These are phyloP conservation scores for Colletotrichum tamarilloi DNA, from an alignment of 2,329 filamentous ascomycete genomes.

Conservation along the genomic window DNA sequence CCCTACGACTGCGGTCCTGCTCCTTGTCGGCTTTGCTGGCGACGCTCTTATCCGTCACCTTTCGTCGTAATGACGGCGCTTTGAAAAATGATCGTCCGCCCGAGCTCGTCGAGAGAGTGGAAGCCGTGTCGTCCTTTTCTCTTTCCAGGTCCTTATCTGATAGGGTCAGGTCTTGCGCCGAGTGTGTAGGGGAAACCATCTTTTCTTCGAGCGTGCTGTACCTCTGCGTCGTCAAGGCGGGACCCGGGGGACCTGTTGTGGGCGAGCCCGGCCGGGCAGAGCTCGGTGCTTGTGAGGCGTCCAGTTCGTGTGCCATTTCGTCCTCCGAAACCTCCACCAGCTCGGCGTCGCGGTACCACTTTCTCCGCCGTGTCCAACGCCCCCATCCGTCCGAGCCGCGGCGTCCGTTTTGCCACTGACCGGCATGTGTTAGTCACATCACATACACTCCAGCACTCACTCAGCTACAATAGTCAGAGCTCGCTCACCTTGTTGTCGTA, in stretches of 20 bases:
- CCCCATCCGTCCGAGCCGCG: slow-evolving; percentile 92
- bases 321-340: slow-evolving; percentile 76
- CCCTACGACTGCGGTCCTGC: slow-evolving; percentile 46
- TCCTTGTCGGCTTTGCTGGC: slow-evolving; percentile 45
- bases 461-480: slow-evolving; percentile 32
- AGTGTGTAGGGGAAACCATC: slow-evolving; percentile 46
- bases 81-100: slow-evolving; percentile 53
- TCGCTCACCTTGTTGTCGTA: slow-evolving; percentile 91
- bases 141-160: slow-evolving; percentile 30
- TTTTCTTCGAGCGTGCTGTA: slow-evolving; percentile 52
- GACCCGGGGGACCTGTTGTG: slow-evolving; percentile 25
- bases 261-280: slow-evolving; percentile 15
- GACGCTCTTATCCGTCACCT: slow-evolving; percentile 47
- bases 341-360: slow-evolving; percentile 97
- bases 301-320: slow-evolving; percentile 38
- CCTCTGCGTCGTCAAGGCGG: slow-evolving; percentile 39
- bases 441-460: too few species aligned
- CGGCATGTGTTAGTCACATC: neutral
- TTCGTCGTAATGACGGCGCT: slow-evolving; percentile 52
- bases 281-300: slow-evolving; percentile 19
- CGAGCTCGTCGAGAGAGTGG: slow-evolving; percentile 61
- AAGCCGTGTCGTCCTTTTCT: slow-evolving; percentile 55
- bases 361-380: slow-evolving; percentile 89
- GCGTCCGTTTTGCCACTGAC: slow-evolving; percentile 88
- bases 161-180: slow-evolving; percentile 36